phyloP scores from a whole-genome alignment of 257 asterid genomes.

The Solanum bulbocastanum region DNA sequence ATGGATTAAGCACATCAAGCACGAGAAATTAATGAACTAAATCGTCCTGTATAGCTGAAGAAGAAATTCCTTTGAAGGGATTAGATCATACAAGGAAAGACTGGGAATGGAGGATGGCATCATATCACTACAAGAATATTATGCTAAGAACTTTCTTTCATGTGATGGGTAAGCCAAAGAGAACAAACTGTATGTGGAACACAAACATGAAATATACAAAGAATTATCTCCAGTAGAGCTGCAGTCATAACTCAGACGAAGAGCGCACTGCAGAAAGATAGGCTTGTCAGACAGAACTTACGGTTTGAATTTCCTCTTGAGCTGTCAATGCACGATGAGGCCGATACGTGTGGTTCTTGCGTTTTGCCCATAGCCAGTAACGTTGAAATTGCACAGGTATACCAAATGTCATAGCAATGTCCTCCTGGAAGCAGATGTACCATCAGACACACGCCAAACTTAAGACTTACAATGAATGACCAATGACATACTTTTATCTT shows the following conservation, averaged over 20 bases:
- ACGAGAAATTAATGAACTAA: too few species aligned
- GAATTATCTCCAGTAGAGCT: too few species aligned
- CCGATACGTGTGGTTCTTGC: conserved; percentile 74
- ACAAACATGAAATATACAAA: not conserved
- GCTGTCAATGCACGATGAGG: conserved; percentile 59
- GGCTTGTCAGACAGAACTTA: conserved; percentile 14
- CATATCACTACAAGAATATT: not conserved
- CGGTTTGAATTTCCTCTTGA: conserved; percentile 65
- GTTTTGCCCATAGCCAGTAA: conserved; percentile 82
- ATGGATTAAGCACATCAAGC: too few species aligned
- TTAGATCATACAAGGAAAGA: too few species aligned
- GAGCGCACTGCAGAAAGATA: not conserved
- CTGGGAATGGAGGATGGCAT: too few species aligned
- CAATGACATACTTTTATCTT: too few species aligned
- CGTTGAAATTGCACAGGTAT: conserved; percentile 67
- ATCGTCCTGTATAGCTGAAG: not conserved
- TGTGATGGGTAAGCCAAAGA: not conserved
- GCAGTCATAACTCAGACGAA: not conserved
- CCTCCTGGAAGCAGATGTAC: conserved; percentile 40
- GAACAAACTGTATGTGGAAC: not conserved
- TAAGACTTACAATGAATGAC: too few species aligned
- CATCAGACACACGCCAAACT: not conserved
- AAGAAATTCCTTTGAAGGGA: too few species aligned
- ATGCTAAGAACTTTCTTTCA: not conserved
- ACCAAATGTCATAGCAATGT: conserved; percentile 68